These are phyloP conservation scores for Neurospora sp. DNA, from an alignment of 495 filamentous ascomycete species.

Conservation along the genomic window DNA sequence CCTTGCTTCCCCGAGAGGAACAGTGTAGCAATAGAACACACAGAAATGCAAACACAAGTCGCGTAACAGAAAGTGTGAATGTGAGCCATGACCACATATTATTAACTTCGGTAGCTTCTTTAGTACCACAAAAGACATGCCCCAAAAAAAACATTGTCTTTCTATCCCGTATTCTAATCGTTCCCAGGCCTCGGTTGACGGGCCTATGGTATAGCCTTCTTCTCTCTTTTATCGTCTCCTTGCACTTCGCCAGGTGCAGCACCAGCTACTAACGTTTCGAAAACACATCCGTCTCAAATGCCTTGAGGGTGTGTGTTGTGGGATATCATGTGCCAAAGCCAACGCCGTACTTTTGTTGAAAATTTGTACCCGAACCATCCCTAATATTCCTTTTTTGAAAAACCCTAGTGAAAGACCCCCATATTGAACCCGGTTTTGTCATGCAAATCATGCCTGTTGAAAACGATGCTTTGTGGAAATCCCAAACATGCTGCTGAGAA, in stretches of 20 bases:
- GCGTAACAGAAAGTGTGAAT: background rate
- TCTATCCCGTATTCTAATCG: conserved; percentile 3
- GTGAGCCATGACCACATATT: background rate
- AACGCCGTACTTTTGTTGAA: conserved; percentile 46
- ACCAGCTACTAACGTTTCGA: background rate
- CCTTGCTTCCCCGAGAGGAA: background rate
- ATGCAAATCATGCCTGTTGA: conserved; percentile 42
- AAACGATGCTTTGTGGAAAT: conserved; percentile 23
- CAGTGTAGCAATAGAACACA: background rate
- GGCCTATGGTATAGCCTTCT: conserved; percentile 7
- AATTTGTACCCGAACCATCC: conserved; percentile 39
- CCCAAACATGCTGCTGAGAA: conserved; percentile 17
- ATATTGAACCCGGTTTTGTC: conserved; percentile 23
- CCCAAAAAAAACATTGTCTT: background rate
- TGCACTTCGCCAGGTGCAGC: background rate
- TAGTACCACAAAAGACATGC: background rate
- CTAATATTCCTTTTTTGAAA: conserved; percentile 25
- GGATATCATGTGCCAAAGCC: conserved; percentile 40
- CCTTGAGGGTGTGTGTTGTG: conserved; percentile 7
- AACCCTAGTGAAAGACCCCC: conserved; percentile 10
- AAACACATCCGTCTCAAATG: background rate
- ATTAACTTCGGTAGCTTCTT: background rate
- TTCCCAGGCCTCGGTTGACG: conserved; percentile 25
- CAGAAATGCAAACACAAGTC: background rate
- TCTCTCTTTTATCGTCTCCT: conserved; percentile 5